Base-by-base conservation (phyloP, 2,329 filamentous ascomycete genomes). In the Myriosclerotinia scirpicola region DNA sequence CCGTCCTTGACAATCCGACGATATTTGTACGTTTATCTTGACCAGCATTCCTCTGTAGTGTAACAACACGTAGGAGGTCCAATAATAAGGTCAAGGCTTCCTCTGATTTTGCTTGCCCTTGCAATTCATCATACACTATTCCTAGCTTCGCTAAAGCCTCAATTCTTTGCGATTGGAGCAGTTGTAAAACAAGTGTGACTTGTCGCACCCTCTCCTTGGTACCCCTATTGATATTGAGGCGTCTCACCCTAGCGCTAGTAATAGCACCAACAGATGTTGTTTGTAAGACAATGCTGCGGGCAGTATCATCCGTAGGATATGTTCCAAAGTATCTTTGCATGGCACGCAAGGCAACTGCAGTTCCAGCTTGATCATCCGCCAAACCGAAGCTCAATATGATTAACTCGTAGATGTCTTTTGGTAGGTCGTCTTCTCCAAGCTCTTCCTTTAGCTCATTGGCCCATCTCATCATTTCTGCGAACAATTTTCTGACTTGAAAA, bases 371-470 rank as follows among this genome's bases (percentile, higher is more conserved):
- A 69, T 85, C 83, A 58, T 81, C 78, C 1, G 78, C 78, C 9
- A 83, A 74, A 67, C 81, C 82, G 73, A 85, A 84, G 70, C 79
- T 81, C 42, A 81, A 78, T 38, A 84, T 78, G 56, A 85, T 82
- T 66, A 81, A 78, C 69, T 84, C 79, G 68, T 85, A 85, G 3
- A 85, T 71, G 6, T 82, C 80, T 66, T 77, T 78, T 30, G 81
- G 80, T 67, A 84, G 79, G 50, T 79, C 73, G 22, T 75, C 72
- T 15, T 74, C 73, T 4, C 64, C 69, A 15, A 53, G n/a, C 54
- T 76, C 72, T 62, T 79, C 82, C 81, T n/a, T 74, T 40, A 69
- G 53, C 15, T 12, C 34, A 4, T 44, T 5, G 20, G 46, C 48
- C 56, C 66, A 48, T 20, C 15, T 74, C 67, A 81, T 78, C 81